Evolutionary conservation across 2,329 filamentous ascomycete genomes (phyloP).

Genomic region (Alternaria burnsii): DNA sequence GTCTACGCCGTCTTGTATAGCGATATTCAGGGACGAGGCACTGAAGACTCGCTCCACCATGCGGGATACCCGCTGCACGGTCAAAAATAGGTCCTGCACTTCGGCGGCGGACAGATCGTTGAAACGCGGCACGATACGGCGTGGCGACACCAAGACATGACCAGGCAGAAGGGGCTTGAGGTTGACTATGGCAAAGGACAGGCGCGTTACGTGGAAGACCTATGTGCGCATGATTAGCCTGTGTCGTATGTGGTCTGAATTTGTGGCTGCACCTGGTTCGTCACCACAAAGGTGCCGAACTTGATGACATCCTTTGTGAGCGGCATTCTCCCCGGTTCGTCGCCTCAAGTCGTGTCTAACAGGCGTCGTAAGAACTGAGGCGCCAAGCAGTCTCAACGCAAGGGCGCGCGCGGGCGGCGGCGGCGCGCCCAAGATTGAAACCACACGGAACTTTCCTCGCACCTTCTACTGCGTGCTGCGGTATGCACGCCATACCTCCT

Average conservation of each 20-base stretch:
- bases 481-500: constrained; percentile 6
- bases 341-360: constrained; percentile 2
- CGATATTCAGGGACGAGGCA: constrained; percentile 86
- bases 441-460: constrained; percentile 23
- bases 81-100: constrained; percentile 84
- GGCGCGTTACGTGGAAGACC: constrained; percentile 85
- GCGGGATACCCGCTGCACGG: constrained; percentile 81
- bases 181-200: constrained; percentile 91
- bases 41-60: constrained; percentile 72
- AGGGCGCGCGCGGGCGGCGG: constrained; percentile 8
- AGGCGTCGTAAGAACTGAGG: constrained; percentile 12
- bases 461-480: constrained; percentile 14
- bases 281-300: constrained; percentile 57
- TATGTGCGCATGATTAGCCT: constrained; percentile 49
- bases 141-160: constrained; percentile 89
- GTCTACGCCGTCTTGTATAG: constrained; percentile 89
- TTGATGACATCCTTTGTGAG: constrained; percentile 53
- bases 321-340: constrained; percentile 37
- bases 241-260: not conserved
- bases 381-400: constrained; percentile 8
- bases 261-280: constrained; percentile 51
- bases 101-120: constrained; percentile 76
- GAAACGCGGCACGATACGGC: constrained; percentile 72
- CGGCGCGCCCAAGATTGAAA: constrained; percentile 8
- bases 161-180: constrained; percentile 93